Evolutionary conservation across 352 stramenopile genomes (phyloP).

Genomic region (Thraustochytrium striatum): DNA sequence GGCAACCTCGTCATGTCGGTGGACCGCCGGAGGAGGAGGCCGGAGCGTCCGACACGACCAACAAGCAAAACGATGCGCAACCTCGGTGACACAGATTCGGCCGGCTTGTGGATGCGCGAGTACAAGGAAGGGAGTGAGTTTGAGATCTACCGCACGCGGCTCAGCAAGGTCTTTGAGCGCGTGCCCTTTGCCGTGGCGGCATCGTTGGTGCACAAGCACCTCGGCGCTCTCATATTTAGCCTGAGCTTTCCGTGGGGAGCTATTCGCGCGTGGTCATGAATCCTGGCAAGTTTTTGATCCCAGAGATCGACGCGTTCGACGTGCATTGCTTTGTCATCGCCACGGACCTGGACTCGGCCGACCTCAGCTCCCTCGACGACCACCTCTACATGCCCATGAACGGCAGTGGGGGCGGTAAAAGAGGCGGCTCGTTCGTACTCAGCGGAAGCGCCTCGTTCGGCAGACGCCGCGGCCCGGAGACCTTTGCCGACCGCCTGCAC

Average conservation of each 20-base stretch:
- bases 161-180: neutral
- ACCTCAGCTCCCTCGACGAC: neutral
- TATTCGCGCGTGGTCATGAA: slow-evolving; percentile 35
- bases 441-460: neutral
- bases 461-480: neutral
- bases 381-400: neutral
- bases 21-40: no score
- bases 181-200: slow-evolving; percentile 4
- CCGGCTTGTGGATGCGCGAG: neutral
- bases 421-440: no score
- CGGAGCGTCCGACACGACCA: no score
- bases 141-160: slow-evolving; percentile 37
- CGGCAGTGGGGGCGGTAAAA: neutral
- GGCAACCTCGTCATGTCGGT: slow-evolving; percentile 34
- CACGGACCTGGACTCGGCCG: slow-evolving; percentile 4
- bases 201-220: neutral
- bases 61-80: no score
- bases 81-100: no score
- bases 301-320: slow-evolving; percentile 9
- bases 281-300: slow-evolving; percentile 20
- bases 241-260: neutral
- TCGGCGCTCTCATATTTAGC: neutral
- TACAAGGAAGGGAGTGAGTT: slow-evolving; percentile 40
- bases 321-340: slow-evolving; percentile 37
- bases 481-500: neutral